phyloP scores from a whole-genome alignment of 768 basidiomycete genomes.

The Crucibulum laeve region DNA sequence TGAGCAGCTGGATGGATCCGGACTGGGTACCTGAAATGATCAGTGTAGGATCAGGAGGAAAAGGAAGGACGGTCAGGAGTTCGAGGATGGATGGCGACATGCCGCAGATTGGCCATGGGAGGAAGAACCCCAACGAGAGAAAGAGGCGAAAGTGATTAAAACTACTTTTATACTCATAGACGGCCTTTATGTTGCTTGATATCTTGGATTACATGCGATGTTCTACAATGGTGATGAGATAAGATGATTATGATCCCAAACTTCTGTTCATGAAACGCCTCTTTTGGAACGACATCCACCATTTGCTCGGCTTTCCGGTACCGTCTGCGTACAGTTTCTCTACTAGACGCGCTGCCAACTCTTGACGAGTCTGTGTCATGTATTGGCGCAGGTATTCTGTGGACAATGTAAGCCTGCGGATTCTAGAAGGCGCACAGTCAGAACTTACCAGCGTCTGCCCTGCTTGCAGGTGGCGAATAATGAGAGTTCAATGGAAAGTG shows the following conservation, averaged over 20 bases:
- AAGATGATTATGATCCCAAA: slow-evolving; percentile 63
- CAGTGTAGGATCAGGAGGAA: slow-evolving; percentile 61
- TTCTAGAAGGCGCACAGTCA: neutral
- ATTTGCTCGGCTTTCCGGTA: slow-evolving; percentile 93
- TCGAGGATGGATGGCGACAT: slow-evolving; percentile 59
- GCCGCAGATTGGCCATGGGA: slow-evolving; percentile 84
- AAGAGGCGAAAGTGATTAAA: slow-evolving; percentile 49
- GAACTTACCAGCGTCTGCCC: slow-evolving; percentile 73
- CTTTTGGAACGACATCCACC: slow-evolving; percentile 99
- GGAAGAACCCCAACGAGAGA: slow-evolving; percentile 86
- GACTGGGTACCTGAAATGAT: slow-evolving; percentile 90
- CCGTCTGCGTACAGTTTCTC: slow-evolving; percentile 92
- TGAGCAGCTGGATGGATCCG: slow-evolving; percentile 91
- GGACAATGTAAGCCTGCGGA: slow-evolving; percentile 8
- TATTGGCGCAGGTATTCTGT: slow-evolving; percentile 88
- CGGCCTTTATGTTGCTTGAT: neutral
- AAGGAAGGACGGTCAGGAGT: slow-evolving; percentile 53
- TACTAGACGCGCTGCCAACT: slow-evolving; percentile 80
- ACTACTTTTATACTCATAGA: neutral
- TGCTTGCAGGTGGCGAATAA: slow-evolving; percentile 74
- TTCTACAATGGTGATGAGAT: slow-evolving; percentile 12
- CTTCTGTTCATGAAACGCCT: slow-evolving; percentile 94
- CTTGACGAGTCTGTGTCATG: slow-evolving; percentile 89
- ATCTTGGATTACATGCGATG: slow-evolving; percentile 11
- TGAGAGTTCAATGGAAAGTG: slow-evolving; percentile 91